Evolutionary conservation across 305 asterid species (phyloP), one percentile per base, ranked within the genome.

Genomic region (Euphrasia arctica): DNA sequence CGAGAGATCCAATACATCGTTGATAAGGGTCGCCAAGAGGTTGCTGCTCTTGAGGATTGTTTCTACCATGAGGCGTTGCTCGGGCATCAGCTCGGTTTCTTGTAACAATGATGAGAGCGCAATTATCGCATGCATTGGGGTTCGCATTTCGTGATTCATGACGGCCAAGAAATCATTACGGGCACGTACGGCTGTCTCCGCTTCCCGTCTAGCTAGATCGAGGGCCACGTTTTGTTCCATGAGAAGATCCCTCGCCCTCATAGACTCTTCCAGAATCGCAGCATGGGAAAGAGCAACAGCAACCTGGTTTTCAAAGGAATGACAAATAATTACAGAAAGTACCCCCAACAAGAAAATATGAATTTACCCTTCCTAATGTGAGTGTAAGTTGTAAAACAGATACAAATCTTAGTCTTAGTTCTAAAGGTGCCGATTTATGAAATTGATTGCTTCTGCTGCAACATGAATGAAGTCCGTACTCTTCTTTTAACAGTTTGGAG

Each of bases 281-380:
- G 98, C 98, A 70, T 91, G 98, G 36, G 98, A 91, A 50, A 91
- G 95, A 73, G 98, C 98, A 82, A 91, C 96, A 45, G 96, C 98
- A 3, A 91, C 98, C 98, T 91, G 81, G 71, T 61, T 70, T 11
- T 54, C 63, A 48, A 69, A 48, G 15, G 65, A 56, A 74, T 48
- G 62, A 48, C 27, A 66, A 12, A 41, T 43, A 6, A 59, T 15
- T 29, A 60, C 11, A 62, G 28, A 75, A 66, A 28, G n/a, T 45
- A 45, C 50, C 15, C 3, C 11, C 43, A 39, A 39, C 43, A 45
- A 45, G 9, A 45, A 45, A 45, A 45, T 45, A 45, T 14, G 1
- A 45, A 12, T 45, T 43, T 45, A 10, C 50, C 14, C 50, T 45
- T 12, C 50, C 12, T 45, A 45, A 10, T 12, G 50, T 10, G 14